phyloP scores from a whole-genome alignment of 1,139 yeast species.

The Saccharomyces hybrid region DNA sequence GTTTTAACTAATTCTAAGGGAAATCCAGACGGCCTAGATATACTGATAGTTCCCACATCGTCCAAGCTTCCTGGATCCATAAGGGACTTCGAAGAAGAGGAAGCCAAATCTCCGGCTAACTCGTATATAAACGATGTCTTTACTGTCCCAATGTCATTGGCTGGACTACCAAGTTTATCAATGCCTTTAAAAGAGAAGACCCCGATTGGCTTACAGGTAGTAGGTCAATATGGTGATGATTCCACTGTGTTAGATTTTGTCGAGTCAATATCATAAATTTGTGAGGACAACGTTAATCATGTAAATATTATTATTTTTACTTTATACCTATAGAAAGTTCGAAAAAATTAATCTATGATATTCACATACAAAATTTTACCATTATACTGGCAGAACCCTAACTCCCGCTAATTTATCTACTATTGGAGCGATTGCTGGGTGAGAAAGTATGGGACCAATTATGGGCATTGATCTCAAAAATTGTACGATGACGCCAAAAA shows the following conservation, averaged over 20 bases:
- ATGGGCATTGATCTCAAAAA: constrained; percentile 82
- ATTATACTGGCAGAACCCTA: constrained; percentile 52
- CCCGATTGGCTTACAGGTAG: constrained; percentile 66
- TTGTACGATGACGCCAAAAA: constrained; percentile 83
- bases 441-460: constrained; percentile 77
- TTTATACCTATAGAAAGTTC: constrained; percentile 1
- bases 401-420: constrained; percentile 59
- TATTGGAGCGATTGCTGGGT: constrained; percentile 77
- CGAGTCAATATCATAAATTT: constrained; percentile 6
- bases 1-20: constrained; percentile 30
- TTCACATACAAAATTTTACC: neutral
- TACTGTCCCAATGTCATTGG: constrained; percentile 85
- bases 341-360: neutral
- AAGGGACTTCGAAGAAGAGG: constrained; percentile 34
- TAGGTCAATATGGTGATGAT: constrained; percentile 87
- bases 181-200: constrained; percentile 45
- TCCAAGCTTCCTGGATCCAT: constrained; percentile 51
- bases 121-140: constrained; percentile 74
- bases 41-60: constrained; percentile 68
- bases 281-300: constrained; percentile 31
- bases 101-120: constrained; percentile 44
- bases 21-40: constrained; percentile 47
- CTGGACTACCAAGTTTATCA: constrained; percentile 81
- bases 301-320: neutral
- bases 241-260: constrained; percentile 42